These are phyloP conservation scores for Nicotiana undulata DNA, from an alignment of 257 asterid genomes.

Conservation along the genomic window DNA sequence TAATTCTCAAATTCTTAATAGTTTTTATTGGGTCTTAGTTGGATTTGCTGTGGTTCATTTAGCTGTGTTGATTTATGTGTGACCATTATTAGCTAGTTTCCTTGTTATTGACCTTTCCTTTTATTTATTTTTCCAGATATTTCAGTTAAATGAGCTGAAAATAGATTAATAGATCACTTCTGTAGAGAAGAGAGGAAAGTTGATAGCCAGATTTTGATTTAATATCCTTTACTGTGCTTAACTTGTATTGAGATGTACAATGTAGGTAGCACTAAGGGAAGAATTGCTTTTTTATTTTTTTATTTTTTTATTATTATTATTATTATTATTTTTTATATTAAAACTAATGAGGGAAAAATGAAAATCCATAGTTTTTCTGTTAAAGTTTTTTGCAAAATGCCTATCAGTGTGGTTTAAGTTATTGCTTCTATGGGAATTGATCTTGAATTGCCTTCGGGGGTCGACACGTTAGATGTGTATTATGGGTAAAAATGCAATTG, in stretches of 20 bases:
- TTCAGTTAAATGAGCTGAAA: neutral
- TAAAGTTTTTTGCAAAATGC: neutral
- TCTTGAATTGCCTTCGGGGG: conserved; percentile 15
- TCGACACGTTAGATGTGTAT: conserved; percentile 1
- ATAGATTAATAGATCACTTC: neutral
- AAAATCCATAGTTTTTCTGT: neutral
- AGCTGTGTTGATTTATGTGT: neutral
- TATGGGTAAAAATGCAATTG: neutral
- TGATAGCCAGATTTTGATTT: neutral
- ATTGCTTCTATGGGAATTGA: conserved; percentile 24
- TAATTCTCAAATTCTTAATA: too few relatives aligned
- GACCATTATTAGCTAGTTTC: neutral
- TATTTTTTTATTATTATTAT: too few relatives aligned
- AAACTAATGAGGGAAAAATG: neutral
- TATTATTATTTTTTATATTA: too few relatives aligned
- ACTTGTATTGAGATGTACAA: neutral
- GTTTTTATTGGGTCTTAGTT: neutral
- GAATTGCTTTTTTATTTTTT: neutral
- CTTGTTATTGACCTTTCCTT: neutral
- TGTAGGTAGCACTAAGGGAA: too few relatives aligned
- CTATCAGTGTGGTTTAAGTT: neutral
- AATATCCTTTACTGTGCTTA: neutral
- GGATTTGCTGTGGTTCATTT: neutral
- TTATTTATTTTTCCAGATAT: neutral
- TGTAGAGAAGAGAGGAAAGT: too few relatives aligned